Conservation (phyloP, 805 yeast genomes). For the Metschnikowia arizonensis region DNA sequence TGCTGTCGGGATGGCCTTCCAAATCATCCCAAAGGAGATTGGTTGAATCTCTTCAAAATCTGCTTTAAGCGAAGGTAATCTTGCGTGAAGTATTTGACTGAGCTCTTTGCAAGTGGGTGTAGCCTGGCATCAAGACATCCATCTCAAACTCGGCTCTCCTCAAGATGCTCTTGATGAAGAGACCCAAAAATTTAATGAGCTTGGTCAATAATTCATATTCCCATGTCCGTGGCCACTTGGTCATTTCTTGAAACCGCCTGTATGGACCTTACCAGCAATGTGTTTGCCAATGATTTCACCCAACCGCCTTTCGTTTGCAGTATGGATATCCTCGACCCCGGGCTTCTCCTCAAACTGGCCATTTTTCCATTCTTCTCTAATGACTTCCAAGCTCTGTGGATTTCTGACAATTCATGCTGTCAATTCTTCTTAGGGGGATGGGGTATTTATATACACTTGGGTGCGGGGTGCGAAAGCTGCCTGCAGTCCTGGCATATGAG, state of each 20-base stretch:
- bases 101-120: slow-evolving; percentile 96
- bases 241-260: slow-evolving; percentile 99
- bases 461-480: too few relatives aligned
- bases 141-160: slow-evolving; percentile 82
- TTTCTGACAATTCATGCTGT: slow-evolving; percentile 68
- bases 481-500: too few relatives aligned
- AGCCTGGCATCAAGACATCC: slow-evolving; percentile 96
- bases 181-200: slow-evolving; percentile 50
- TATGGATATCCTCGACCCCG: slow-evolving; percentile 97
- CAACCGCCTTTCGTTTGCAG: slow-evolving; percentile 95
- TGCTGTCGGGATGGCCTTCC: slow-evolving; percentile 99
- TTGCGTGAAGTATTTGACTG: slow-evolving; percentile 94
- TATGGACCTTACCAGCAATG: slow-evolving; percentile 96
- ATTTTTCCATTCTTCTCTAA: slow-evolving; percentile 77
- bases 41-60: slow-evolving; percentile 75
- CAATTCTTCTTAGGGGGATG: too few relatives aligned
- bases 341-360: slow-evolving; percentile 67
- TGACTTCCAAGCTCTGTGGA: slow-evolving; percentile 77
- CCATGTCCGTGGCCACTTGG: slow-evolving; percentile 98
- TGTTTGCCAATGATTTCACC: slow-evolving; percentile 93
- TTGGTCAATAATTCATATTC: slow-evolving; percentile 72
- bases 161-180: slow-evolving; percentile 63
- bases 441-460: too few relatives aligned
- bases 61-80: slow-evolving; percentile 84
- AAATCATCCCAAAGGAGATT: slow-evolving; percentile 92